A percentile compares a stretch with the other conserved stretches of the same genome.
These are phyloP conservation scores for Xylariomycetidae sp. DNA, from an alignment of 2,329 filamentous ascomycete species.

Conservation along the genomic window DNA sequence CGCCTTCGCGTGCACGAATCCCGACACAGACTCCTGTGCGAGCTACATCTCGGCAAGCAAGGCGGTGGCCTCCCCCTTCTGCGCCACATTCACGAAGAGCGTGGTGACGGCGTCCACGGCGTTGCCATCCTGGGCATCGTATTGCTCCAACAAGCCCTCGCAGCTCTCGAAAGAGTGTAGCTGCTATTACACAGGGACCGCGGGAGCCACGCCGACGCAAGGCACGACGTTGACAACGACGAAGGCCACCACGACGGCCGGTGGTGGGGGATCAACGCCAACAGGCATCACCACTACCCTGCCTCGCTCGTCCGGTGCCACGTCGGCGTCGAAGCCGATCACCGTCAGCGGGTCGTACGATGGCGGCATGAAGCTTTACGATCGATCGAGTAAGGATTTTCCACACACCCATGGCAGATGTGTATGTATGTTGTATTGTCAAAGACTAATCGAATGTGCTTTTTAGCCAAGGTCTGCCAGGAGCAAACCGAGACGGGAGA, in stretches of 20 bases:
- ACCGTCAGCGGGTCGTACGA: constrained; percentile 2
- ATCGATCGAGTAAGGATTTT: not conserved
- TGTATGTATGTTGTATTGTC: not conserved
- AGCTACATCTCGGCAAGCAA: not conserved
- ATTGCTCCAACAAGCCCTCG: not conserved
- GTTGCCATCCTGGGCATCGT: not conserved
- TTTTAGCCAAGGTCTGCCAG: constrained; percentile 2
- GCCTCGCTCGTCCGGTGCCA: constrained; percentile 5
- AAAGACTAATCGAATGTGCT: not conserved
- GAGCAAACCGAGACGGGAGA: constrained; percentile 1
- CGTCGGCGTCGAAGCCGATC: constrained; percentile 6
- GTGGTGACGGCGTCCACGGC: not conserved
- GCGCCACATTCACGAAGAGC: not conserved
- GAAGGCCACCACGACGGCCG: not conserved
- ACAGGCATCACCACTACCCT: constrained; percentile 6
- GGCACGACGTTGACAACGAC: not conserved
- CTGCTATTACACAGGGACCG: not conserved
- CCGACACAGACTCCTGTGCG: not conserved
- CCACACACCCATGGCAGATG: not conserved
- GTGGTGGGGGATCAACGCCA: constrained; percentile 3
- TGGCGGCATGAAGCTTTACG: constrained; percentile 3
- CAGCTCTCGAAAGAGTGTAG: not conserved
- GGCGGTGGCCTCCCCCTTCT: not conserved
- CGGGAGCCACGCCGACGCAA: not conserved
- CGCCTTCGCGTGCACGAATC: not conserved